phyloP scores from a whole-genome alignment of 108 stramenopile species.

The Cyclotella baltica region DNA sequence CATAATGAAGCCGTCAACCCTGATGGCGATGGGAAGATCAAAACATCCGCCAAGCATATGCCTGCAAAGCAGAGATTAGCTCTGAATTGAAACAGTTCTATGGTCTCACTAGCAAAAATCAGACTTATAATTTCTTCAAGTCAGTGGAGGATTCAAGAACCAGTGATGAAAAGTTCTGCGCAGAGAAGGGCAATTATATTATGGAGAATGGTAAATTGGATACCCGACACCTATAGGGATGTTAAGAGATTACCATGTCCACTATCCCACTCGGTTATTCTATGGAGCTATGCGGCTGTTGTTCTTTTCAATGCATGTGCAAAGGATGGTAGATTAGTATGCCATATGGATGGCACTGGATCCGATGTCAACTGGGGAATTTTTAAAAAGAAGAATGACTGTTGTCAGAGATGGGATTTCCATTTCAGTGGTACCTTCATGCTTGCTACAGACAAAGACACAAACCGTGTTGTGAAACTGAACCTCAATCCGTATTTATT shows the following conservation, averaged over 20 bases:
- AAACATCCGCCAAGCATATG: background rate
- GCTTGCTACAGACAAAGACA: no score
- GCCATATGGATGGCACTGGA: constrained; percentile 3
- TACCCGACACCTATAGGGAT: background rate
- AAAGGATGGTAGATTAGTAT: background rate
- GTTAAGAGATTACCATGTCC: background rate
- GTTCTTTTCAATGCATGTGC: background rate
- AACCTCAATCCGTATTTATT: no score
- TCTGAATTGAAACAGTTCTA: background rate
- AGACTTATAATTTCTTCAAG: background rate
- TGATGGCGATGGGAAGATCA: background rate
- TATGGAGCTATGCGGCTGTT: background rate
- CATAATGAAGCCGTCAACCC: background rate
- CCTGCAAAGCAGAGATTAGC: background rate
- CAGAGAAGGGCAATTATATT: background rate
- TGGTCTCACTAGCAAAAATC: background rate
- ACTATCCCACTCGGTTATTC: background rate
- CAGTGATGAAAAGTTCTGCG: background rate
- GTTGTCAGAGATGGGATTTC: no score
- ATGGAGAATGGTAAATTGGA: background rate
- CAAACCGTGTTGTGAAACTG: no score
- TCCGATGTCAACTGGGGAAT: constrained; percentile 3
- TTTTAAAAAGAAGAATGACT: no score
- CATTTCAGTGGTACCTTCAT: no score
- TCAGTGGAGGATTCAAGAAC: background rate